Conservation (phyloP, 1,284 basidiomycete genomes). For the Ceratorhiza oryzae-sativae region DNA sequence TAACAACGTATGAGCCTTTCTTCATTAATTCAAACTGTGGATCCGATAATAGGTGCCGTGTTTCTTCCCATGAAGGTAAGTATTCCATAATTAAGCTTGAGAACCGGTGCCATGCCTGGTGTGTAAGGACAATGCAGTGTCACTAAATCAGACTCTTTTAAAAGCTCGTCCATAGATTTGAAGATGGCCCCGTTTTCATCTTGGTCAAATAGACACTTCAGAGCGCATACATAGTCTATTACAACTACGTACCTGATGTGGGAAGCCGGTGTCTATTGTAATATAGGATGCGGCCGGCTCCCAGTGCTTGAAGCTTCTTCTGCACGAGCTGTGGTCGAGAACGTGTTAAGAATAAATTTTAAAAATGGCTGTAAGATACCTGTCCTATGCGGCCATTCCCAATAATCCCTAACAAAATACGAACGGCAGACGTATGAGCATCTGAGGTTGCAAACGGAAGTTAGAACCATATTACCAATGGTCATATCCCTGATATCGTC, state of each 20-base stretch:
- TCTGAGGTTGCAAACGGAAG: too few relatives aligned
- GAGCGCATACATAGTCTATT: neutral
- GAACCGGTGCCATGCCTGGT: neutral
- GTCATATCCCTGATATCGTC: constrained; percentile 31
- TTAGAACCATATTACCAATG: neutral
- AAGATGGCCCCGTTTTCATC: constrained; percentile 46
- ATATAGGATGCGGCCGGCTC: constrained; percentile 44
- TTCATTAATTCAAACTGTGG: constrained; percentile 49
- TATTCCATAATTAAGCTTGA: neutral
- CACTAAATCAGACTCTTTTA: constrained; percentile 48
- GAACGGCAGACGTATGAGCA: too few relatives aligned
- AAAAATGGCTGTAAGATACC: constrained; percentile 33
- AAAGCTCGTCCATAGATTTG: constrained; percentile 48
- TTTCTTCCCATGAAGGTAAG: constrained; percentile 37
- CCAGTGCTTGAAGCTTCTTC: constrained; percentile 44
- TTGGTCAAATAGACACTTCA: constrained; percentile 11
- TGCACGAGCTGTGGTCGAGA: constrained; percentile 38
- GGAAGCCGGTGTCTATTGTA: constrained; percentile 43
- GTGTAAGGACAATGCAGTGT: constrained; percentile 48
- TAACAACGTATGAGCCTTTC: constrained; percentile 50
- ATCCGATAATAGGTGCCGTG: constrained; percentile 47
- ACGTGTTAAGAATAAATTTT: neutral
- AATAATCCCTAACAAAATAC: constrained; percentile 45
- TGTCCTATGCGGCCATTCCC: constrained; percentile 46
- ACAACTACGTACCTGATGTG: constrained; percentile 35